phyloP scores from a whole-genome alignment of 169 alveolate genomes.

The Plasmodium yoelii region DNA sequence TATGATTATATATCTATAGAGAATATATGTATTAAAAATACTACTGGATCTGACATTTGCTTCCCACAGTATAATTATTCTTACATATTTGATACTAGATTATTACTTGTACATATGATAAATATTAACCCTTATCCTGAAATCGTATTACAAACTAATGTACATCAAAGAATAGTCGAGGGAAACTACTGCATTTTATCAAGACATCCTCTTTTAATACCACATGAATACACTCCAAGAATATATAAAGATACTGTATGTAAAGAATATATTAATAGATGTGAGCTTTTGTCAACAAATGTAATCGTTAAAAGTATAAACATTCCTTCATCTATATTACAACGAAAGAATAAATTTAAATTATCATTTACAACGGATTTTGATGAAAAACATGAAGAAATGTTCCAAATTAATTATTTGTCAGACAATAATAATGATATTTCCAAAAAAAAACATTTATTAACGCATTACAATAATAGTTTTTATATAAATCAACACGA shows the following conservation, averaged over 20 bases:
- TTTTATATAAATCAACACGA: constrained; percentile 16
- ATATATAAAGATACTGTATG: constrained; percentile 34
- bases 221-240: not conserved
- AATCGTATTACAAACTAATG: not conserved
- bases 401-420: constrained; percentile 23
- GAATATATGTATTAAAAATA: constrained; percentile 47
- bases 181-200: constrained; percentile 14
- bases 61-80: constrained; percentile 26
- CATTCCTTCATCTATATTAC: not conserved
- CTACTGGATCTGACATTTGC: constrained; percentile 15
- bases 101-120: constrained; percentile 44
- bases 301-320: constrained; percentile 1
- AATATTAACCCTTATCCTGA: constrained; percentile 71
- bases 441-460: constrained; percentile 2
- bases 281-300: constrained; percentile 27
- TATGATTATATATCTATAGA: constrained; percentile 43
- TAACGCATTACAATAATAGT: constrained; percentile 43
- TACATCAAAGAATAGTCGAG: constrained; percentile 26
- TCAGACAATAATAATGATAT: not conserved
- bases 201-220: constrained; percentile 3
- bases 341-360: constrained; percentile 2
- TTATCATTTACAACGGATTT: constrained; percentile 32
- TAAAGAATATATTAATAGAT: constrained; percentile 50
- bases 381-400: constrained; percentile 73
- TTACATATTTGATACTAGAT: constrained; percentile 61